Evolutionary conservation across 2,329 filamentous ascomycete species (phyloP), one percentile per base, ranked within the genome.

Genomic region (Trichoderma lentiforme): DNA sequence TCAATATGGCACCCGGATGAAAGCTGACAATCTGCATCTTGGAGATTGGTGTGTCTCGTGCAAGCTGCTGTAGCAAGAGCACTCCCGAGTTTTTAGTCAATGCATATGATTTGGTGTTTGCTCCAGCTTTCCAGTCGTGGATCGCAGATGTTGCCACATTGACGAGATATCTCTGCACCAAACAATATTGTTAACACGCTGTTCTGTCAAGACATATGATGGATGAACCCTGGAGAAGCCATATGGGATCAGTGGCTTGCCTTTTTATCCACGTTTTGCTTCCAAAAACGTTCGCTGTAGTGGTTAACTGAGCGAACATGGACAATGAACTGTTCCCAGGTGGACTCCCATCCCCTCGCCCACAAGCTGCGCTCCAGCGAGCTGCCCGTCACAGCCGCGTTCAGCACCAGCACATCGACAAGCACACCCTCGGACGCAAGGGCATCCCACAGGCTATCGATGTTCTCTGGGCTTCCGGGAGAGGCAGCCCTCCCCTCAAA

Each of bases 11-110:
- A 3, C 82, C 82, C 0, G 83, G 82, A 51, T 84, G 79, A 71
- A 80, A 80, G 72, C 73, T 81, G 51, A 83, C 39, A 32, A 84
- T 70, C 71, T 83, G 82, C 77, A 83, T 76, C 18, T 78, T 69
- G n/a, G 78, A 76, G 0, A 76, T 66, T 14, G 74, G 61, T 0
- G 76, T 74, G 18, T 81, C 79, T 4, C 75, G 67, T 9, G 81
- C 80, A 21, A 82, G 74, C 36, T 77, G 69, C 76, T 83, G 81
- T 26, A 83, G 68, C 6, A 78, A 61, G 4, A 80, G 70, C 11
- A 79, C 77, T 3, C 77, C 80, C 0, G 81, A 75, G 36, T 77
- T 77, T 76, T 84, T 84, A 63, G 80, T 80, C 51, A 81, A 43
- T 3, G 74, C 75, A 72, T 21, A 82, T 73, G 32, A 76, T 66